These are phyloP conservation scores for Puccinia sorghi DNA, from an alignment of 1,284 basidiomycete species.

Conservation along the genomic window DNA sequence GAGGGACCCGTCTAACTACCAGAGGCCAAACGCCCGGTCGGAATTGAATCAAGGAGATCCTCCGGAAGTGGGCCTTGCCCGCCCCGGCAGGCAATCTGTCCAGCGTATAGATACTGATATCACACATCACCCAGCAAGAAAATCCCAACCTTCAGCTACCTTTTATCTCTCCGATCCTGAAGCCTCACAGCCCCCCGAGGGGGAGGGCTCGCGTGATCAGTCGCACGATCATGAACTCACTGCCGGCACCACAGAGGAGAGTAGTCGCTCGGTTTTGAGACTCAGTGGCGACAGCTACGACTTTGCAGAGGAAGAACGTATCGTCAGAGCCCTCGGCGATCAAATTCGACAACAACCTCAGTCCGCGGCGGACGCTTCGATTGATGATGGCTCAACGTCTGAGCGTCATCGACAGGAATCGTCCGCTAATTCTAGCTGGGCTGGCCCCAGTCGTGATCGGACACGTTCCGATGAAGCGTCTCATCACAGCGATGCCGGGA, in stretches of 20 bases:
- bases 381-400: neutral
- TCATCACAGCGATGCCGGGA: constrained; percentile 30
- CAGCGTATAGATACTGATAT: neutral
- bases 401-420: neutral
- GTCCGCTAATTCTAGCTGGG: neutral
- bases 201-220: neutral
- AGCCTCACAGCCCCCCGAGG: neutral
- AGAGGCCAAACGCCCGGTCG: constrained; percentile 4
- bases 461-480: neutral
- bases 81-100: neutral
- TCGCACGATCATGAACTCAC: constrained; percentile 14
- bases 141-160: constrained; percentile 32
- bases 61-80: neutral
- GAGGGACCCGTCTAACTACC: constrained; percentile 13
- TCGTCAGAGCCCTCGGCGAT: constrained; percentile 30
- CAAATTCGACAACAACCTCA: constrained; percentile 10
- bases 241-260: constrained; percentile 31
- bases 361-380: neutral
- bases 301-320: constrained; percentile 43
- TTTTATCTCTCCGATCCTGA: constrained; percentile 38
- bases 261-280: constrained; percentile 31
- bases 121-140: neutral
- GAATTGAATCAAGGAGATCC: constrained; percentile 1
- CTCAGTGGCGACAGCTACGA: constrained; percentile 44
- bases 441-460: constrained; percentile 5